Conservation (phyloP, 2,329 filamentous ascomycete species). For the Epichloe amarillans region DNA sequence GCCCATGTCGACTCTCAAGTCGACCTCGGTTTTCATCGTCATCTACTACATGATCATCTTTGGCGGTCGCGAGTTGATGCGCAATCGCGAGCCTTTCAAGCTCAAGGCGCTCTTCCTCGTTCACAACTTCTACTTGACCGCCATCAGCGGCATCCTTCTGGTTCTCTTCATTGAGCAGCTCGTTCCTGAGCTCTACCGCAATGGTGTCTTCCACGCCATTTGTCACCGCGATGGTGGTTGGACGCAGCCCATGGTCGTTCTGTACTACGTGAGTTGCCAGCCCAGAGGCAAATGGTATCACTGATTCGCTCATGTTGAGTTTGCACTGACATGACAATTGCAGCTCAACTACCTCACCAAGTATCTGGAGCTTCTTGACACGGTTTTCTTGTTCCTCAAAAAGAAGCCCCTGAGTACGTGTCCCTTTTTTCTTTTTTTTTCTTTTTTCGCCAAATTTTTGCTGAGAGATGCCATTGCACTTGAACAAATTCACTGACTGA, state of each 20-base stretch:
- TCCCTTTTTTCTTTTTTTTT: not conserved
- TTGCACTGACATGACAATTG: slow-evolving; percentile 1
- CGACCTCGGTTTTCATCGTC: slow-evolving; percentile 67
- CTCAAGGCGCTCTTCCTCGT: slow-evolving; percentile 83
- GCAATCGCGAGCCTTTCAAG: slow-evolving; percentile 71
- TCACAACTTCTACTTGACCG: slow-evolving; percentile 90
- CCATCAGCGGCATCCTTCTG: slow-evolving; percentile 68
- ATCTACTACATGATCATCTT: slow-evolving; percentile 92
- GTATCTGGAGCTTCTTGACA: slow-evolving; percentile 91
- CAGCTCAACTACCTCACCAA: slow-evolving; percentile 98
- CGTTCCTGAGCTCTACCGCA: slow-evolving; percentile 63
- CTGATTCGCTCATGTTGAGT: not conserved
- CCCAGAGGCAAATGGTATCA: not conserved
- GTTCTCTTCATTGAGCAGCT: slow-evolving; percentile 85
- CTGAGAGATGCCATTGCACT: not conserved
- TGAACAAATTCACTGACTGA: slow-evolving; percentile 16
- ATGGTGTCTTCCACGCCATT: slow-evolving; percentile 81
- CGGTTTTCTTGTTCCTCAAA: slow-evolving; percentile 94
- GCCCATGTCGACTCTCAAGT: slow-evolving; percentile 78
- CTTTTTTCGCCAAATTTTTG: no score
- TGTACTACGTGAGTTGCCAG: slow-evolving; percentile 76
- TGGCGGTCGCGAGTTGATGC: slow-evolving; percentile 85
- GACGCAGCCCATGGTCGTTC: slow-evolving; percentile 82
- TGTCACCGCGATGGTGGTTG: slow-evolving; percentile 72
- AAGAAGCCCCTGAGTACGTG: slow-evolving; percentile 77